phyloP scores from a whole-genome alignment of 2,329 filamentous ascomycete species.

The Rutstroemia sp. region DNA sequence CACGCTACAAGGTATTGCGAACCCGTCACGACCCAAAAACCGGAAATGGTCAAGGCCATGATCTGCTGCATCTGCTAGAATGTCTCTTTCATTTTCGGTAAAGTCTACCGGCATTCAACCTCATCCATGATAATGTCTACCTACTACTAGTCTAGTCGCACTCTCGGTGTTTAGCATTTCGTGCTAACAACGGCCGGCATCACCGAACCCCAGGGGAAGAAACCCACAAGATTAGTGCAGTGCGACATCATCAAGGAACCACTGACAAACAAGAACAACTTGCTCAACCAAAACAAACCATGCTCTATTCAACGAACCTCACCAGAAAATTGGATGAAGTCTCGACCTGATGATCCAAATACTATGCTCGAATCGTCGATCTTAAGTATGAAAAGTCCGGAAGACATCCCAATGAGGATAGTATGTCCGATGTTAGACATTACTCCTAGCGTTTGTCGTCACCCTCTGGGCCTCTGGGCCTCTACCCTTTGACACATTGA shows the following conservation, averaged over 20 bases:
- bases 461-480: not conserved
- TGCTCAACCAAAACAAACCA: not conserved
- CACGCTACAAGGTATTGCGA: not conserved
- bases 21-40: not conserved
- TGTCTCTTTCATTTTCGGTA: not conserved
- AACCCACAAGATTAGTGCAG: not conserved
- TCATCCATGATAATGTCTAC: not conserved
- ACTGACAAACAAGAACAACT: not conserved
- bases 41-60: not conserved
- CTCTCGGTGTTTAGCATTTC: not conserved
- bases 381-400: not conserved
- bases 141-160: not conserved
- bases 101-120: not conserved
- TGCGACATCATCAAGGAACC: not conserved
- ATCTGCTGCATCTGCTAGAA: not conserved
- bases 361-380: not conserved
- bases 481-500: not conserved
- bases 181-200: not conserved
- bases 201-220: not conserved
- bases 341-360: not conserved
- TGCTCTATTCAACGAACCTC: not conserved
- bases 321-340: not conserved
- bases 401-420: not conserved
- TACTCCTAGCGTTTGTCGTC: constrained; percentile 2
- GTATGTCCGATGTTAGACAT: constrained; percentile 2